phyloP scores from a whole-genome alignment of 805 yeast genomes.

The Kregervanrija fluxuum region DNA sequence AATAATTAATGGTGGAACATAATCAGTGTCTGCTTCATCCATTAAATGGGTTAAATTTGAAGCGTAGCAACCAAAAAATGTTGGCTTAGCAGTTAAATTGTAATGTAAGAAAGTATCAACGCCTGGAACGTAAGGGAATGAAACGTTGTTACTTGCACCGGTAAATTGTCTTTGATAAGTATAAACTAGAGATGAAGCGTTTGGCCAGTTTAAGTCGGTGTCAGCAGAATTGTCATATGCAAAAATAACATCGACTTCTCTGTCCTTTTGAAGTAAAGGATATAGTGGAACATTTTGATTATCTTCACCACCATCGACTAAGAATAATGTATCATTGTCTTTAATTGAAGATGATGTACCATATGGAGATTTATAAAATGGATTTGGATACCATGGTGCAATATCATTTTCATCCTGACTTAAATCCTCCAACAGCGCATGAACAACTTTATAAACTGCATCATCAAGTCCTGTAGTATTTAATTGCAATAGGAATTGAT shows the following conservation, averaged over 20 bases:
- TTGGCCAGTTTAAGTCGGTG: conserved; percentile 54
- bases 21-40: conserved; percentile 29
- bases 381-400: conserved; percentile 69
- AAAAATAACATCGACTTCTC: conserved; percentile 56
- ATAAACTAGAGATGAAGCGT: conserved; percentile 50
- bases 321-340: conserved; percentile 35
- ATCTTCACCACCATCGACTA: conserved; percentile 81
- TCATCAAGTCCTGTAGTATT: conserved; percentile 47
- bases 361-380: conserved; percentile 43
- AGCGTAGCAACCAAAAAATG: conserved; percentile 80
- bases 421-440: conserved; percentile 35
- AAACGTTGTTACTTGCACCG: conserved; percentile 45
- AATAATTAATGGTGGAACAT: conserved; percentile 66
- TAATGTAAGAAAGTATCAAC: conserved; percentile 46
- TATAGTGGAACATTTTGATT: conserved; percentile 61
- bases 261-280: conserved; percentile 55
- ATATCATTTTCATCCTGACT: conserved; percentile 51
- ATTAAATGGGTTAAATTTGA: conserved; percentile 49
- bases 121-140: conserved; percentile 81
- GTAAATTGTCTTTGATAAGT: conserved; percentile 56
- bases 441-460: conserved; percentile 36
- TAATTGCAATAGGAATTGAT: conserved; percentile 52
- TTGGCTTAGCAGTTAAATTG: conserved; percentile 61
- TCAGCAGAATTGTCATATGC: conserved; percentile 67
- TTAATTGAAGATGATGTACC: conserved; percentile 33